Percentiles rank a stretch among this genome's conserved stretches.
These are phyloP conservation scores for Tylopilus cervinicoccineus DNA, from an alignment of 768 basidiomycete species.

Conservation along the genomic window DNA sequence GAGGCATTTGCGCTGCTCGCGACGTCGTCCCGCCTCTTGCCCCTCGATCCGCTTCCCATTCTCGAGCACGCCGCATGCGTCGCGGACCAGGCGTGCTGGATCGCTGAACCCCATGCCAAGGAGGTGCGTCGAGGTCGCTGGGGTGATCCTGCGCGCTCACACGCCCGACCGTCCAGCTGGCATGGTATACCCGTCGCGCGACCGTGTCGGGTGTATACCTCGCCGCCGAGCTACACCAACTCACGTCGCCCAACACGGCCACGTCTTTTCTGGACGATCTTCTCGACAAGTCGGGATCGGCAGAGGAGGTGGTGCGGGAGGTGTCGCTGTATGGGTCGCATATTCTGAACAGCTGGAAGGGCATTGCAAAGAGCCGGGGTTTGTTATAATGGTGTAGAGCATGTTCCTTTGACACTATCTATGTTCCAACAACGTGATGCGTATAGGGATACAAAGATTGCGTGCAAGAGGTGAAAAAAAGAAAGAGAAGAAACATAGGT, in stretches of 20 bases:
- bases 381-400: constrained; percentile 27
- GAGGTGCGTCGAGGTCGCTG: constrained; percentile 43
- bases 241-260: constrained; percentile 71
- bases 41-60: constrained; percentile 57
- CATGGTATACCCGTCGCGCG: constrained; percentile 70
- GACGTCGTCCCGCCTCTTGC: constrained; percentile 45
- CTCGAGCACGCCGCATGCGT: constrained; percentile 57
- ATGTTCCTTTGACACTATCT: constrained; percentile 8
- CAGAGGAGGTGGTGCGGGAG: constrained; percentile 50
- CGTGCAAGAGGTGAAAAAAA: constrained; percentile 3
- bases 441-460: constrained; percentile 19
- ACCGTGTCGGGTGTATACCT: constrained; percentile 66
- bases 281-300: constrained; percentile 43
- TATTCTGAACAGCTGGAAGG: constrained; percentile 63
- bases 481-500: background rate
- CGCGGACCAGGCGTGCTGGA: constrained; percentile 68
- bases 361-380: constrained; percentile 67
- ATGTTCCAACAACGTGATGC: constrained; percentile 14
- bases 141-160: background rate
- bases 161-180: constrained; percentile 39
- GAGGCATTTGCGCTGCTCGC: constrained; percentile 73
- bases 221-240: constrained; percentile 79
- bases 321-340: constrained; percentile 55
- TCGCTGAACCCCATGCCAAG: constrained; percentile 48
- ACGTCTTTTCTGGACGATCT: constrained; percentile 62